Conservation (phyloP, 2,329 filamentous ascomycete species). For the Aspergillus jensenii region DNA sequence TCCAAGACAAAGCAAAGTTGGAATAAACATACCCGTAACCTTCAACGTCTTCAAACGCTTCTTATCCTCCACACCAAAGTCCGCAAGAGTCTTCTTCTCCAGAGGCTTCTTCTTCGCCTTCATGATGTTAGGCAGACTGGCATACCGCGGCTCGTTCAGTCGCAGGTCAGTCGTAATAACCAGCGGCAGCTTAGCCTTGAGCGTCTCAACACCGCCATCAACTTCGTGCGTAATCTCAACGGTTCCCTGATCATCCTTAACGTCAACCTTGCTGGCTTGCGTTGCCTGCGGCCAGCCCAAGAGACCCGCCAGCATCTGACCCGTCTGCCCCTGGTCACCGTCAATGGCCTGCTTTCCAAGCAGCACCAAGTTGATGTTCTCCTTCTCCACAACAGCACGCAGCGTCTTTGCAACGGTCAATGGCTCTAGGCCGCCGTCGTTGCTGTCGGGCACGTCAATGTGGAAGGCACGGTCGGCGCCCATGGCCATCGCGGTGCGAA, state of each 20-base stretch:
- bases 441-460: constrained; percentile 74
- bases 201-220: constrained; percentile 90
- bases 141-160: constrained; percentile 92
- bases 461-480: constrained; percentile 90
- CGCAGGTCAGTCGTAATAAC: constrained; percentile 92
- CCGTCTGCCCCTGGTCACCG: constrained; percentile 92
- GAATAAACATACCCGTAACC: constrained; percentile 67
- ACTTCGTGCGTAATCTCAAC: constrained; percentile 87
- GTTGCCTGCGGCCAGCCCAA: constrained; percentile 93
- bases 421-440: constrained; percentile 71
- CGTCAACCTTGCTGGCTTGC: constrained; percentile 80
- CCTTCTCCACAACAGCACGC: constrained; percentile 72
- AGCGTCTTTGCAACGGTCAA: constrained; percentile 91
- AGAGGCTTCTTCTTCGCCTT: constrained; percentile 99
- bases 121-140: constrained; percentile 97
- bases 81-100: constrained; percentile 83
- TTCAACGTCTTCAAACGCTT: constrained; percentile 84
- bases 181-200: constrained; percentile 82
- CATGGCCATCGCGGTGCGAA: constrained; percentile 98
- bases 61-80: constrained; percentile 74
- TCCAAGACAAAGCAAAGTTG: neutral
- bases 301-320: constrained; percentile 94
- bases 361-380: constrained; percentile 88
- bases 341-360: constrained; percentile 98
- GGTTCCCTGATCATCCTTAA: constrained; percentile 65